These are phyloP conservation scores for Pilaira anomala DNA, from an alignment of 192 early-diverging fungal species.

Conservation along the genomic window DNA sequence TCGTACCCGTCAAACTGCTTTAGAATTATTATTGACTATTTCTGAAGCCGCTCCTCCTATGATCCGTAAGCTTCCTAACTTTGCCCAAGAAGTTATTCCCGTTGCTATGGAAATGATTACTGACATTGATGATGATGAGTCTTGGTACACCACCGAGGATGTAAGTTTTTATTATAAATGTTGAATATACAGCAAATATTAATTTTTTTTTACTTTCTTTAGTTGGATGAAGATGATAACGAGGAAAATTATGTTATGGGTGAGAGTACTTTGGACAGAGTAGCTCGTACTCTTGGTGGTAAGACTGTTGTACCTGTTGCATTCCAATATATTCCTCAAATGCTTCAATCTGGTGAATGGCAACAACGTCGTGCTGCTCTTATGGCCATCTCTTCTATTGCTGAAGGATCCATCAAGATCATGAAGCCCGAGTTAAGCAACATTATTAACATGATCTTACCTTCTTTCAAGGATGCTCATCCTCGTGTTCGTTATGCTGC, in stretches of 20 bases:
- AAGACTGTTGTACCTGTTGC: constrained; percentile 84
- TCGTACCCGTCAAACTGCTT: constrained; percentile 81
- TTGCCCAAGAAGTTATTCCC: constrained; percentile 77
- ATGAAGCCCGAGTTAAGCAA: constrained; percentile 88
- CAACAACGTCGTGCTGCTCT: constrained; percentile 87
- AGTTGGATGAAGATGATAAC: constrained; percentile 86
- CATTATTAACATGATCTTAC: constrained; percentile 79
- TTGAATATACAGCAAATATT: not conserved
- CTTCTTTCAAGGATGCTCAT: constrained; percentile 83
- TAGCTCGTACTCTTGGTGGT: constrained; percentile 84
- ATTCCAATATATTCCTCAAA: constrained; percentile 85
- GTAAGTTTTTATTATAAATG: constrained; percentile 36
- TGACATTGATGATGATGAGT: constrained; percentile 81
- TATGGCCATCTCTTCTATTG: constrained; percentile 93
- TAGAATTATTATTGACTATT: constrained; percentile 91
- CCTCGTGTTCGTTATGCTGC: constrained; percentile 95
- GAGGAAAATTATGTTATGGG: constrained; percentile 87
- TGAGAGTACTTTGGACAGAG: constrained; percentile 94
- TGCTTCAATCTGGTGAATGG: constrained; percentile 86
- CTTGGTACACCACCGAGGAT: constrained; percentile 88
- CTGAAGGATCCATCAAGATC: constrained; percentile 93
- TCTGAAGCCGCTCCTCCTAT: constrained; percentile 84
- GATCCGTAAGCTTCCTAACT: constrained; percentile 87
- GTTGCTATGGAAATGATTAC: constrained; percentile 94
- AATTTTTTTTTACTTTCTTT: constrained; percentile 18